Evolutionary conservation across 2,329 filamentous ascomycete species (phyloP), one percentile per base, ranked within the genome.

Genomic region (Periconia macrospinosa): DNA sequence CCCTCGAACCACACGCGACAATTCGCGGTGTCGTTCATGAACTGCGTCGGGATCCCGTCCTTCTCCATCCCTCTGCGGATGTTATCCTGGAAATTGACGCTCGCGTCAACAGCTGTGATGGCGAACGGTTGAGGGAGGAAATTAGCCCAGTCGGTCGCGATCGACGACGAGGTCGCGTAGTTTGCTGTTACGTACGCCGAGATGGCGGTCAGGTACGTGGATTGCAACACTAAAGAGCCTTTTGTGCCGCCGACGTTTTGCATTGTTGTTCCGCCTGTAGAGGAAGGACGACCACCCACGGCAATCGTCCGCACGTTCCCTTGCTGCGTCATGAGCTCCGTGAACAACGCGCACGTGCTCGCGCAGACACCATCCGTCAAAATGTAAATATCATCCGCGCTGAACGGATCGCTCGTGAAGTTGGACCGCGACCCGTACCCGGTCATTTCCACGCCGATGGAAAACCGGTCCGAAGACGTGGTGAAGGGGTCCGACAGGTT

Each of bases 1-100:
- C 76, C 65, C 2, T 85, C 85, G 55, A 82, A 87, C 63, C 80
- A 88, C 13, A 87, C 67, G 6, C 84, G 76, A 58, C 85, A 88
- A 59, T 85, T 81, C 1, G 86, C 82, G 1, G 83, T 78, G 57
- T 86, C 81, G 52, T 84, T 83, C 1, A 82, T 70, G 62, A 87
- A 88, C 59, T 89, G 86, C 15, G 81, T 69, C 14, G 85, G 81
- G 0, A 77, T 67, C 6, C 69, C 71, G 3, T 62, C 67, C 0
- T 46, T 49, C 50, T 73, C 71, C 1, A 65, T 47, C 46, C 72
- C 70, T 35, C 41, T 60, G 17, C 71, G 60, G 45, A 74, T 74
- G 30, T 71, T 76, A 55, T 77, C 75, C 41, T 72, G 68, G 54
- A 74, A 71, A 41, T 77, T 77, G 14, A 76, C 59, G 10, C 50